These are phyloP conservation scores for Pseudopyricularia cyperi DNA, from an alignment of 2,329 filamentous ascomycete species.

Conservation along the genomic window DNA sequence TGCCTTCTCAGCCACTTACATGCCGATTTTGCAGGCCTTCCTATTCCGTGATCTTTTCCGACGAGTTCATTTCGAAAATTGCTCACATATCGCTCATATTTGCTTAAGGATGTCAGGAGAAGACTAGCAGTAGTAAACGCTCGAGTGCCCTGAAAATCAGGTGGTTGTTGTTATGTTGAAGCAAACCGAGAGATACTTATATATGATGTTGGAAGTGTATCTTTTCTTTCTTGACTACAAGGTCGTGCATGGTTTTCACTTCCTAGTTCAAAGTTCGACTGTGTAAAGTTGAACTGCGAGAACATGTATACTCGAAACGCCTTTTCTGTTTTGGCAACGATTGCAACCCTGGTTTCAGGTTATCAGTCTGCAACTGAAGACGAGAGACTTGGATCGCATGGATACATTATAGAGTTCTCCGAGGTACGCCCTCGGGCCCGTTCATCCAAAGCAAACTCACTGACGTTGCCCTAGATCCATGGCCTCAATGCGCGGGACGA, in stretches of 20 bases:
- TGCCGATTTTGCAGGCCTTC: neutral
- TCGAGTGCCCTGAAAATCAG: neutral
- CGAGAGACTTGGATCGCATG: neutral
- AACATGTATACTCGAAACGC: neutral
- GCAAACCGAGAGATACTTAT: neutral
- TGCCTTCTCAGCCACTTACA: neutral
- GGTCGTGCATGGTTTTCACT: neutral
- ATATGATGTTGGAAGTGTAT: neutral
- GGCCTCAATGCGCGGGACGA: neutral
- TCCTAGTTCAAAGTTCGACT: neutral
- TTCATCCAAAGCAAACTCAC: neutral
- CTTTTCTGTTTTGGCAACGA: neutral
- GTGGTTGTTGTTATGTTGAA: neutral
- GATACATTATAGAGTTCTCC: neutral
- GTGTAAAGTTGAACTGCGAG: neutral
- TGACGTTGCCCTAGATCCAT: neutral
- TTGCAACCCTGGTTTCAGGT: neutral
- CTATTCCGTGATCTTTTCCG: neutral
- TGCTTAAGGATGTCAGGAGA: neutral
- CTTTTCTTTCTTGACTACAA: neutral
- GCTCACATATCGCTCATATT: neutral
- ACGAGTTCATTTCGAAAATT: neutral
- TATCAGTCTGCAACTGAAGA: neutral
- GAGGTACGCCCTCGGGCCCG: neutral
- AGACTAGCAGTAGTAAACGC: too few species aligned